Percentiles rank a stretch among this genome's conserved stretches.
phyloP scores from a whole-genome alignment of 2,329 filamentous ascomycete species.

The Chaetomium globosum region DNA sequence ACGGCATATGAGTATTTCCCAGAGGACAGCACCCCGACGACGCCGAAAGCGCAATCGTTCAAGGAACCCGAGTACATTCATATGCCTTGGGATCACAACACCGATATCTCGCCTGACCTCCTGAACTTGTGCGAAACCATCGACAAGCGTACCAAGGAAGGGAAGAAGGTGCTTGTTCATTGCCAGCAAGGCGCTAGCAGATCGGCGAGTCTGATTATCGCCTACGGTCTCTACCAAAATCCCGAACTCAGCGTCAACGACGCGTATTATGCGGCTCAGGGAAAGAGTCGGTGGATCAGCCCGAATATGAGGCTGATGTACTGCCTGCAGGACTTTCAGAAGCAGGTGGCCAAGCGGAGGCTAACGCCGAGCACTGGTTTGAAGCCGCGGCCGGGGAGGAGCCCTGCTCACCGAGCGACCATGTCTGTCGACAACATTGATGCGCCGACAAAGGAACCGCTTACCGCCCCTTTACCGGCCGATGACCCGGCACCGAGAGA shows the following conservation, averaged over 20 bases:
- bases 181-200: conserved; percentile 86
- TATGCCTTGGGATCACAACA: conserved; percentile 86
- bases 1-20: conserved; percentile 63
- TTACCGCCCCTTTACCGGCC: conserved; percentile 62
- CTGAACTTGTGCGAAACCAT: conserved; percentile 75
- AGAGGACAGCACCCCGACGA: conserved; percentile 56
- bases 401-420: conserved; percentile 61
- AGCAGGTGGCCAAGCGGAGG: conserved; percentile 59
- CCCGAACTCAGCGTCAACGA: conserved; percentile 78
- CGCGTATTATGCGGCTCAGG: conserved; percentile 78
- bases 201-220: conserved; percentile 83
- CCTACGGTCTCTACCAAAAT: conserved; percentile 79
- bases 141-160: conserved; percentile 69
- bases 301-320: conserved; percentile 93
- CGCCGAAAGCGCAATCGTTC: conserved; percentile 55
- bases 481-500: conserved; percentile 53
- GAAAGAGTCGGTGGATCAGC: conserved; percentile 83
- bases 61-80: conserved; percentile 79
- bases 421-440: conserved; percentile 63
- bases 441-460: conserved; percentile 56
- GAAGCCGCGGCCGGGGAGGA: conserved; percentile 55
- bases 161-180: conserved; percentile 79
- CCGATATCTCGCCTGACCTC: conserved; percentile 77
- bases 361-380: conserved; percentile 50
- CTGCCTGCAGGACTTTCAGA: conserved; percentile 80